Base-by-base conservation (phyloP, 371 early-diverging fungal species). In the Mortierella sp. region DNA sequence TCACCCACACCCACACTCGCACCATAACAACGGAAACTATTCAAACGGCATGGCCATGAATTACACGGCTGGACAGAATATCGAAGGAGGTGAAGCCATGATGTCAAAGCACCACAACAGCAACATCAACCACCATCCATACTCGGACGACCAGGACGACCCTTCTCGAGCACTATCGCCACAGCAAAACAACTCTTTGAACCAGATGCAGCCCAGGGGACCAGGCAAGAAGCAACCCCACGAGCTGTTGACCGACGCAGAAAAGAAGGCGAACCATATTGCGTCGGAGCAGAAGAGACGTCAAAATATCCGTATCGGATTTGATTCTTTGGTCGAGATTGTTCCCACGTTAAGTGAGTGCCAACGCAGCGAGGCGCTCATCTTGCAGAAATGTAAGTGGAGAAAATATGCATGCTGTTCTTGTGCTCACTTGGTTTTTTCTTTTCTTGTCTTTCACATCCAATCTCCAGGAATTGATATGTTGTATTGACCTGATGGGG, bases 231-330 rank as follows among this genome's bases (percentile, higher is more conserved):
- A 81, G 71, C 82, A 88, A 6, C 89, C 89, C 26, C 91, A 91
- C 48, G 96, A 96, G 78, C 88, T 97, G 28, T 83, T 98, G 75
- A 96, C 97, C 0, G 96, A 96, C 58, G 92, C 95, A 26, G 97
- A 97, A 75, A 97, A 97, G 89, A 91, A 95, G 78, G 94, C 95
- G 34, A 97, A 97, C 87, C 97, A 97, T 88, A 96, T 97, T 87
- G 95, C 95, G 1, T 95, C 95, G 31, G 98, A 97, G 82, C 96
- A 97, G 87, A 95, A 96, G 81, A 94, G 98, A 65, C 93, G 98
- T 48, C 94, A 94, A 60, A 96, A 95, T 75, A 97, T 97, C 83
- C 91, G 96, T n/a, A 88, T 89, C 55, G 97, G 97, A 1, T 97
- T 97, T 88, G 95, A 95, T 77, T 94, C 94, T 76, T 91, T 97